Conservation (phyloP, 306 rosid genomes). For the Medicago arabica region DNA sequence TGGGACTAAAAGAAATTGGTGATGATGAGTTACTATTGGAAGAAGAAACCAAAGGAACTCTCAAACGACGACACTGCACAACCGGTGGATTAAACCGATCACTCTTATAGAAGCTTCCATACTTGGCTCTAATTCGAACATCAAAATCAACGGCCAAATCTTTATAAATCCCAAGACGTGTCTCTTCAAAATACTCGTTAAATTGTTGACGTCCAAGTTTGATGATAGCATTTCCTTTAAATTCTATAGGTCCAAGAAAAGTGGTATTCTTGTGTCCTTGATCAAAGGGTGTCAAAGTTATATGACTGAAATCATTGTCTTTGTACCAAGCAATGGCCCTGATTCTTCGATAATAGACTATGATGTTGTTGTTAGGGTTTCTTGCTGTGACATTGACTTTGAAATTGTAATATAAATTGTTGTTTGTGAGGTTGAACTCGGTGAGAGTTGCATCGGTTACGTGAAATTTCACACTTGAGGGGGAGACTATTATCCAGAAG, state of each 20-base stretch:
- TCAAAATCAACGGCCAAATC: constrained; percentile 49
- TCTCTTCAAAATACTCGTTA: constrained; percentile 44
- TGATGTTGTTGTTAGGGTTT: constrained; percentile 43
- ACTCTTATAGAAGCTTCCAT: constrained; percentile 4
- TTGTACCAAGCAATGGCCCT: constrained; percentile 41
- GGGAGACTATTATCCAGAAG: constrained; percentile 16
- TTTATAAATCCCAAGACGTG: constrained; percentile 23
- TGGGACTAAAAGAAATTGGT: constrained; percentile 19
- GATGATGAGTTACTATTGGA: constrained; percentile 21
- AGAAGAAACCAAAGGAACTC: constrained; percentile 42
- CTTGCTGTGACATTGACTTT: constrained; percentile 42
- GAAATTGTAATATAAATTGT: constrained; percentile 38
- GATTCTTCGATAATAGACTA: constrained; percentile 40
- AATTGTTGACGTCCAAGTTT: constrained; percentile 26
- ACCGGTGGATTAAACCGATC: constrained; percentile 23
- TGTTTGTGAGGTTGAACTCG: constrained; percentile 44
- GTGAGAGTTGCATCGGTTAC: constrained; percentile 41
- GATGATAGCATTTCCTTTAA: constrained; percentile 34
- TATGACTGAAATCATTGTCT: constrained; percentile 9
- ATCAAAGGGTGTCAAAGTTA: constrained; percentile 43
- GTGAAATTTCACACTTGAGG: constrained; percentile 40
- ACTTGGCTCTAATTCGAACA: constrained; percentile 28
- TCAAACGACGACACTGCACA: constrained; percentile 39
- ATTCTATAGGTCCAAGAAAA: constrained; percentile 23
- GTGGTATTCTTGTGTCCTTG: constrained; percentile 52